Conservation (phyloP, 345 rosid genomes). For the Salix exigua region DNA sequence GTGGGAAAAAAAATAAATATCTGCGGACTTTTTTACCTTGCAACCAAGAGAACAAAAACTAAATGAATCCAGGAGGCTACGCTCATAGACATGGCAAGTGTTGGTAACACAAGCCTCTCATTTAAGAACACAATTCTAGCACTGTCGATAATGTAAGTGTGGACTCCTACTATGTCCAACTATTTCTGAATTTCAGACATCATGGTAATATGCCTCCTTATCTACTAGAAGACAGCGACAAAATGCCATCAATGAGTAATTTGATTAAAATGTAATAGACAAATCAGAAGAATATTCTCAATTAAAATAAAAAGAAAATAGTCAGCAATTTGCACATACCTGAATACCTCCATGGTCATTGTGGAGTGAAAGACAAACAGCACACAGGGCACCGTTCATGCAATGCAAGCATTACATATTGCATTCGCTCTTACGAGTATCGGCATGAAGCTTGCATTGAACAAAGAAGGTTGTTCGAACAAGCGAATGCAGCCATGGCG, state of each 20-base stretch:
- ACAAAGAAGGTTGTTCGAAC: slow-evolving; percentile 88
- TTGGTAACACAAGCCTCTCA: slow-evolving; percentile 88
- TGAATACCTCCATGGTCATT: slow-evolving; percentile 75
- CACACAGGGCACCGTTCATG: slow-evolving; percentile 73
- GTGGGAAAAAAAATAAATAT: too few relatives aligned
- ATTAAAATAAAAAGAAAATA: too few relatives aligned
- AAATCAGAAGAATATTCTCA: too few relatives aligned
- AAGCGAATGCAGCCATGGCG: too few relatives aligned
- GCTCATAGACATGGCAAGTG: slow-evolving; percentile 88
- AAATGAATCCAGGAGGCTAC: slow-evolving; percentile 92
- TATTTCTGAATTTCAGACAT: slow-evolving; percentile 89
- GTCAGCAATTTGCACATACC: too few relatives aligned
- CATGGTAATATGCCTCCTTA: slow-evolving; percentile 98
- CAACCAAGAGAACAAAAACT: slow-evolving; percentile 97
- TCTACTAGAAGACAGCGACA: slow-evolving; percentile 37
- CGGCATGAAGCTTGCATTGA: slow-evolving; percentile 80
- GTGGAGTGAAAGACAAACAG: slow-evolving; percentile 68
- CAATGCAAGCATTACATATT: slow-evolving; percentile 98
- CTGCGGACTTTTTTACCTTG: too few relatives aligned
- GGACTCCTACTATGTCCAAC: slow-evolving; percentile 84
- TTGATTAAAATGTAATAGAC: neutral
- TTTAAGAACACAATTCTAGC: too few relatives aligned
- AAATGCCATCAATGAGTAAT: neutral
- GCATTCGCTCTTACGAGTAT: slow-evolving; percentile 93
- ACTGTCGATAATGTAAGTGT: slow-evolving; percentile 94